A percentile compares a stretch with the other conserved stretches of the same genome.
phyloP scores from a whole-genome alignment of 2,329 filamentous ascomycete genomes.

The Apiospora koreana region DNA sequence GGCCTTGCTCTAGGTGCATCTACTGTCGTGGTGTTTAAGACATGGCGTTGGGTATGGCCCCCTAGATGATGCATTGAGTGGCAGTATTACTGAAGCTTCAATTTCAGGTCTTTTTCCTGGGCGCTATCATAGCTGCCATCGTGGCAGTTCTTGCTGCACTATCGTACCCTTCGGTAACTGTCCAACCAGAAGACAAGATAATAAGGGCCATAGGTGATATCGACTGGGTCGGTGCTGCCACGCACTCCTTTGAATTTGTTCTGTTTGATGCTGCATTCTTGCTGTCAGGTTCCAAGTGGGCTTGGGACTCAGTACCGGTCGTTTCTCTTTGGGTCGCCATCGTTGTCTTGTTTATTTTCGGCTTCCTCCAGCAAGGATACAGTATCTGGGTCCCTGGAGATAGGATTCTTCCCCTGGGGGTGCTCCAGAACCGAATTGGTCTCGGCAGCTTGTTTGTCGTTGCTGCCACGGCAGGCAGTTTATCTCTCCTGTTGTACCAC shows the following conservation, averaged over 20 bases:
- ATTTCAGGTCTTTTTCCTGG: neutral
- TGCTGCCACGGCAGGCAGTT: neutral
- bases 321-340: neutral
- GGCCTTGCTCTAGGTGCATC: neutral
- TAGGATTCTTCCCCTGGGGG: neutral
- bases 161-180: neutral
- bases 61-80: too few relatives aligned
- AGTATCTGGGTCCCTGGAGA: neutral
- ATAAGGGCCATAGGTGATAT: neutral
- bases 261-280: neutral
- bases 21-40: neutral
- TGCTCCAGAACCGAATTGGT: neutral
- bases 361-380: neutral
- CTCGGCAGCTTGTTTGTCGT: neutral
- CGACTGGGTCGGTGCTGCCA: neutral
- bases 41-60: neutral
- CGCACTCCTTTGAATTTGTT: neutral
- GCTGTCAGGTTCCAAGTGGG: neutral
- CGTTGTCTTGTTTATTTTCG: neutral
- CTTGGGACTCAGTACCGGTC: neutral
- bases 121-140: neutral
- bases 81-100: neutral
- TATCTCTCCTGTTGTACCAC: neutral
- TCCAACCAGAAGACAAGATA: neutral
- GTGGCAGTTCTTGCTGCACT: neutral